phyloP scores from a whole-genome alignment of 2,329 filamentous ascomycete species.

The Cordyceps militaris region DNA sequence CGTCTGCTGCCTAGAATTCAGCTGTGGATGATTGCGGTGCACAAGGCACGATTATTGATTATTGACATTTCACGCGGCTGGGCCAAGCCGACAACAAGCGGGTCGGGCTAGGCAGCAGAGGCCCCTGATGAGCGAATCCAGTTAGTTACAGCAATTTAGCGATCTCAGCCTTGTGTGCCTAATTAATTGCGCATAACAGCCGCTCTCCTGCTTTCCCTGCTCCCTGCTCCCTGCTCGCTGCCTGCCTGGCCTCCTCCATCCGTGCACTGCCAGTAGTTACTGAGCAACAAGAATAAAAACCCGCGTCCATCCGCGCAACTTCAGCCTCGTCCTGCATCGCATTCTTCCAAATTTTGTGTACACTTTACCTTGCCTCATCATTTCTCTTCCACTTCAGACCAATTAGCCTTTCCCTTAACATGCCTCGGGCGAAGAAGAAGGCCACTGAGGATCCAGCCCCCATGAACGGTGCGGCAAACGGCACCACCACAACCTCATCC shows the following conservation, averaged over 20 bases:
- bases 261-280: background rate
- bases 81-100: background rate
- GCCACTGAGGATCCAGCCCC: constrained; percentile 5
- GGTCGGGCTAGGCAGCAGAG: constrained; percentile 11
- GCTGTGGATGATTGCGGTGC: background rate
- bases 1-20: constrained; percentile 10
- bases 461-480: constrained; percentile 15
- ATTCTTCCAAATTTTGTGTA: background rate
- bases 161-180: background rate
- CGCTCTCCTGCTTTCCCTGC: background rate
- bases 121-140: background rate
- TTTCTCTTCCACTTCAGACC: background rate
- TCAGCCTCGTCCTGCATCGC: background rate
- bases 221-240: background rate
- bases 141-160: background rate
- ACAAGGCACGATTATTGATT: too few species aligned
- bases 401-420: background rate
- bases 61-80: too few species aligned
- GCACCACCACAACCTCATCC: background rate
- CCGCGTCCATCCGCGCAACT: background rate
- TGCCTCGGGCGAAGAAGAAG: constrained; percentile 10
- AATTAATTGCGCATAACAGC: background rate
- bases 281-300: background rate
- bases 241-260: background rate
- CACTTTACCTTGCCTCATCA: background rate